Conservation (phyloP, 2,329 filamentous ascomycete genomes). For the Mollisiaceae sp. region DNA sequence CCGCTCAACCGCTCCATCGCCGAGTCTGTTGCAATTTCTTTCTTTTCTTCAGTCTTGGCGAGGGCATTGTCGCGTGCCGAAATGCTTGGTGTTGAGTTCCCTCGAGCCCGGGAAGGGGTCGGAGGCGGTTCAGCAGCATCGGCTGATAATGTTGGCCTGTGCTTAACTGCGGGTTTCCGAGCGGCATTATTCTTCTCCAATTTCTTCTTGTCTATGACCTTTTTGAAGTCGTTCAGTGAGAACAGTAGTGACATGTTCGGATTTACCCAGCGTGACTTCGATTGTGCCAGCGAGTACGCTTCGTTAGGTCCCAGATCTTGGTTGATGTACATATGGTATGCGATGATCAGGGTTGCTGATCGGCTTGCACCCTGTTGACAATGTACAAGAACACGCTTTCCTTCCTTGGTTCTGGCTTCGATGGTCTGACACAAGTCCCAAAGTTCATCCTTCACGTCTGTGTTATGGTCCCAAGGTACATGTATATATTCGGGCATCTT, state of each 20-base stretch:
- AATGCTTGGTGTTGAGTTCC: conserved; percentile 56
- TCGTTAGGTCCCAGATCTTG: conserved; percentile 80
- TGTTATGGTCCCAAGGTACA: conserved; percentile 88
- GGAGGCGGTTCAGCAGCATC: conserved; percentile 54
- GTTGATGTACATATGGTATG: conserved; percentile 81
- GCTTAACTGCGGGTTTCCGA: conserved; percentile 63
- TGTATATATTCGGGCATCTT: conserved; percentile 81
- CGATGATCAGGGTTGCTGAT: conserved; percentile 85
- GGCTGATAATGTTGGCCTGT: conserved; percentile 63
- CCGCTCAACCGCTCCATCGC: conserved; percentile 32
- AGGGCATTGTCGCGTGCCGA: conserved; percentile 31
- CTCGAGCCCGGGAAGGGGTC: conserved; percentile 54
- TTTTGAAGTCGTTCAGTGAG: conserved; percentile 82
- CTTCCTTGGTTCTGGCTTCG: conserved; percentile 71
- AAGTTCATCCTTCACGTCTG: conserved; percentile 79
- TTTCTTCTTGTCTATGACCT: conserved; percentile 61
- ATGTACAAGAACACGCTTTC: conserved; percentile 81
- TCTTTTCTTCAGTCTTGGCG: conserved; percentile 20
- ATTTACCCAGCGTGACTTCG: conserved; percentile 84
- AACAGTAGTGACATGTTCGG: conserved; percentile 94
- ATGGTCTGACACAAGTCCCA: conserved; percentile 78
- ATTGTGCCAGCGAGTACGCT: conserved; percentile 80
- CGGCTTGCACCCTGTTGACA: conserved; percentile 87
- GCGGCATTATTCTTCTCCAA: conserved; percentile 42
- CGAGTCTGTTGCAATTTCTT: conserved; percentile 25